phyloP scores from a whole-genome alignment of 495 filamentous ascomycete species.

The Trichoderma asperelloides region DNA sequence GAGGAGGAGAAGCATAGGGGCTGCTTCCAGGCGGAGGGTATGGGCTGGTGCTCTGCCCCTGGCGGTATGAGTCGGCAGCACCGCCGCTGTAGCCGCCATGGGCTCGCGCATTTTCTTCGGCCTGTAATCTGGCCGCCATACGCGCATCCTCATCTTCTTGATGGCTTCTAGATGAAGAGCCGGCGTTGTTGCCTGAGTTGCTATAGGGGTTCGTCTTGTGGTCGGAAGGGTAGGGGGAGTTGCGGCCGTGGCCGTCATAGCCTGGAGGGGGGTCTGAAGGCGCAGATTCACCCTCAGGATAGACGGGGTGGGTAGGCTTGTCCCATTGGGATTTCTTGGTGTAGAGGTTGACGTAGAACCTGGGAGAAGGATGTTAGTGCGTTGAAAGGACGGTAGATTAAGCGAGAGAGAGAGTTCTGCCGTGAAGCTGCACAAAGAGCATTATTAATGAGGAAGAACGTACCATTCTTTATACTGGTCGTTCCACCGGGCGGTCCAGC shows the following conservation, averaged over 20 bases:
- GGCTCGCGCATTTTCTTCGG: conserved; percentile 65
- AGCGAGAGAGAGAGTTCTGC: background rate
- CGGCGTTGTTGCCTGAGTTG: conserved; percentile 51
- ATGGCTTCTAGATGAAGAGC: conserved; percentile 13
- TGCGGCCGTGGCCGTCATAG: conserved; percentile 44
- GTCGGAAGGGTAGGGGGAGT: conserved; percentile 38
- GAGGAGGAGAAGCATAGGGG: conserved; percentile 10
- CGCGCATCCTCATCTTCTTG: conserved; percentile 59
- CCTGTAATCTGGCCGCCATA: conserved; percentile 69
- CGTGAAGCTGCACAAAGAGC: no score
- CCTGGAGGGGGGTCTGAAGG: conserved; percentile 53
- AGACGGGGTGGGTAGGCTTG: conserved; percentile 53
- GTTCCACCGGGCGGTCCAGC: conserved; percentile 77
- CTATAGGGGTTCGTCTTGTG: conserved; percentile 44
- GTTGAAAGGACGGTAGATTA: background rate
- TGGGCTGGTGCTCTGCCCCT: conserved; percentile 16
- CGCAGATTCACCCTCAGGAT: conserved; percentile 28
- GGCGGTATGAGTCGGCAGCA: conserved; percentile 17
- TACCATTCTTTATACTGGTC: conserved; percentile 72
- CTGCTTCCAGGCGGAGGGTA: conserved; percentile 17
- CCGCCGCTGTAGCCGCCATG: conserved; percentile 20
- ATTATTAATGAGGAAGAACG: background rate
- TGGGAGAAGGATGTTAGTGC: conserved; percentile 20
- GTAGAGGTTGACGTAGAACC: conserved; percentile 83
- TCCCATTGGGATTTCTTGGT: conserved; percentile 89